phyloP scores from a whole-genome alignment of 1,284 basidiomycete genomes.

The Golubevia sp. region DNA sequence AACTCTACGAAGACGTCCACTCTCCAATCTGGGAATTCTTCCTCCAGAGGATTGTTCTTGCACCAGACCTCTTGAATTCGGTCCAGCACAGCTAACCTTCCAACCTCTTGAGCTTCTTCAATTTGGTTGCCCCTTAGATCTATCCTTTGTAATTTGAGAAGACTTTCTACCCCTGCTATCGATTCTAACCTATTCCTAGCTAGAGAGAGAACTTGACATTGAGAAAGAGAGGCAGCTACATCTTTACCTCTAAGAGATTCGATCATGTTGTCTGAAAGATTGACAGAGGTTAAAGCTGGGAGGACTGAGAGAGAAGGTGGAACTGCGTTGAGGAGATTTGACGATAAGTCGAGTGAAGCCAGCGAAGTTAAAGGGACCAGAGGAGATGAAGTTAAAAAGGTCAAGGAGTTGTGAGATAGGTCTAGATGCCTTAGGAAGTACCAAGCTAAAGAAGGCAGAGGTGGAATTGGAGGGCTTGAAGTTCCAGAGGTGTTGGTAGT shows the following conservation, averaged over 20 bases:
- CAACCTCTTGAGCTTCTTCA: conserved; percentile 82
- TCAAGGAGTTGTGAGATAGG: conserved; percentile 80
- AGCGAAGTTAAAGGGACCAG: conserved; percentile 66
- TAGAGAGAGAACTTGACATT: not conserved
- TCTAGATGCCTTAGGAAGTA: conserved; percentile 76
- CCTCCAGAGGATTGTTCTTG: conserved; percentile 36
- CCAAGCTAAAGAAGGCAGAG: conserved; percentile 75
- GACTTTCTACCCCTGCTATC: conserved; percentile 87
- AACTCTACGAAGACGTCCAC: conserved; percentile 80
- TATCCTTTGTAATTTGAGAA: conserved; percentile 78
- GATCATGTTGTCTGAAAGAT: conserved; percentile 92
- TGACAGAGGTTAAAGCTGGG: conserved; percentile 80
- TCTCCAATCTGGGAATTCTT: conserved; percentile 67
- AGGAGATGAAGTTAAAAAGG: conserved; percentile 72
- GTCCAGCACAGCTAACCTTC: conserved; percentile 77
- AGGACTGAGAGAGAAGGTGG: conserved; percentile 76
- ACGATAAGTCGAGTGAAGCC: conserved; percentile 62
- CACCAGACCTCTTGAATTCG: conserved; percentile 32
- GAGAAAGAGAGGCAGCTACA: not conserved
- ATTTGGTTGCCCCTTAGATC: conserved; percentile 84
- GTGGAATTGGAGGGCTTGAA: conserved; percentile 66
- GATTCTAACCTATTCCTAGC: conserved; percentile 82
- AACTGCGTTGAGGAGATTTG: conserved; percentile 62
- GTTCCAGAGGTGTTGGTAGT: conserved; percentile 65
- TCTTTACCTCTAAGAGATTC: conserved; percentile 81